Evolutionary conservation across 495 filamentous ascomycete species (phyloP).

Genomic region (Xylaria acuta): DNA sequence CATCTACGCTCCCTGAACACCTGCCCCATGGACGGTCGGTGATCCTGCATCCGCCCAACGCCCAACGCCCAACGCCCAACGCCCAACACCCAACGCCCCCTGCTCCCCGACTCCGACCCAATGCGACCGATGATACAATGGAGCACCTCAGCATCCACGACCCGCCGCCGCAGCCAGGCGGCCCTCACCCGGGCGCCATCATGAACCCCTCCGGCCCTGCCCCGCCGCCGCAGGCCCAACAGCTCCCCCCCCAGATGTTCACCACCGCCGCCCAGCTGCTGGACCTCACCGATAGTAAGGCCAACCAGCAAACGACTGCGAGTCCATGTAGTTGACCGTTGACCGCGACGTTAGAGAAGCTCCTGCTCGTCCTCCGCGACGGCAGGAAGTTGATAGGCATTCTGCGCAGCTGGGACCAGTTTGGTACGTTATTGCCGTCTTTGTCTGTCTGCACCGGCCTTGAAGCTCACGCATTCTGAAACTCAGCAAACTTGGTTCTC

Average conservation of each 20-base stretch:
- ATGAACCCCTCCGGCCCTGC: slow-evolving; percentile 38
- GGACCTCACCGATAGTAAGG: slow-evolving; percentile 94
- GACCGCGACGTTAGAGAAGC: slow-evolving; percentile 71
- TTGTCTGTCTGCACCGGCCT: background rate
- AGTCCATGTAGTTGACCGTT: slow-evolving; percentile 27
- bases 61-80: no score
- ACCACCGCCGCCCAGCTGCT: slow-evolving; percentile 94
- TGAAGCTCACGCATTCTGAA: slow-evolving; percentile 16
- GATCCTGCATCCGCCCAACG: background rate
- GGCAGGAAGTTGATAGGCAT: slow-evolving; percentile 93
- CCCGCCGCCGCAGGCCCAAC: slow-evolving; percentile 54
- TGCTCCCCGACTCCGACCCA: slow-evolving; percentile 27
- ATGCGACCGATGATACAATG: slow-evolving; percentile 51
- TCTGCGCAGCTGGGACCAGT: slow-evolving; percentile 96
- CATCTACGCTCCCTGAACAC: slow-evolving; percentile 1
- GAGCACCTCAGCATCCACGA: slow-evolving; percentile 56
- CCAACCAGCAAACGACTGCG: slow-evolving; percentile 18
- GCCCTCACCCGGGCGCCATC: slow-evolving; percentile 33
- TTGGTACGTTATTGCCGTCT: slow-evolving; percentile 65
- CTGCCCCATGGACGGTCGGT: slow-evolving; percentile 21
- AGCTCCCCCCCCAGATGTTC: slow-evolving; percentile 90
- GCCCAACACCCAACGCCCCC: no score
- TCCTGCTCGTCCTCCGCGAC: slow-evolving; percentile 87
- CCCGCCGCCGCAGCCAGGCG: slow-evolving; percentile 41
- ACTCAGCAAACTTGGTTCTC: slow-evolving; percentile 88